Base-by-base conservation (phyloP, 257 asterid species). In the Sherardia arvensis region DNA sequence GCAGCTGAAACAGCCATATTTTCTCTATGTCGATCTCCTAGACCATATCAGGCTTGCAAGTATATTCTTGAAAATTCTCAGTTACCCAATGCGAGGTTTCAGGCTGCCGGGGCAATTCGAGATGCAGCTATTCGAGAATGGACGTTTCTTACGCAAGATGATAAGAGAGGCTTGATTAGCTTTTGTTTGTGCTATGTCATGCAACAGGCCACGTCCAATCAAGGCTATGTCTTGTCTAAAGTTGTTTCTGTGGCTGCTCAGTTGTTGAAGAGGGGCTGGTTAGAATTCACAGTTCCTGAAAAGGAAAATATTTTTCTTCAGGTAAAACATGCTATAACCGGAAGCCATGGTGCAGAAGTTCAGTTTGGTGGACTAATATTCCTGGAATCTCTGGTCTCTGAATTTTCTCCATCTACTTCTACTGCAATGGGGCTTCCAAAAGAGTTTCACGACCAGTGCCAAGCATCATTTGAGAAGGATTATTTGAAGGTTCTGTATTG, bases 61-160 rank as follows among this genome's bases (percentile, higher is more conserved):
- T 92, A 83, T 73, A 84, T 92, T 81, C 74, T 92, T 69, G 99
- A 89, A 78, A 85, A 92, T 71, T 92, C 99, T 72, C 87, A 74
- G 84, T 60, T 71, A 80, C 84, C 94, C 74, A 79, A 61, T 76
- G 99, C 99, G 73, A 87, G 94, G 74, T 92, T 92, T 78, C 95
- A 84, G 80, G 99, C 97, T 76, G 99, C 97, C 65, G 93, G 94
- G 78, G 97, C 97, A 70, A 80, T 92, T 66, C 81, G 85, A 66
- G 86, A 82, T 71, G 99, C 97, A 68, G 96, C 97, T 48, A 68
- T 89, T 69, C 86, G 99, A 69, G 99, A 92, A 81, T 92, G 99
- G 99, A 79, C 73, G 58, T 76, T 81, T 67, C 91, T 92, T 10
- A 85, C 84, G 62, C 72, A 79, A 6, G 85, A 83, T 80, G 90